phyloP scores from a whole-genome alignment of 345 rosid species.

The Eutrema heterophyllum region DNA sequence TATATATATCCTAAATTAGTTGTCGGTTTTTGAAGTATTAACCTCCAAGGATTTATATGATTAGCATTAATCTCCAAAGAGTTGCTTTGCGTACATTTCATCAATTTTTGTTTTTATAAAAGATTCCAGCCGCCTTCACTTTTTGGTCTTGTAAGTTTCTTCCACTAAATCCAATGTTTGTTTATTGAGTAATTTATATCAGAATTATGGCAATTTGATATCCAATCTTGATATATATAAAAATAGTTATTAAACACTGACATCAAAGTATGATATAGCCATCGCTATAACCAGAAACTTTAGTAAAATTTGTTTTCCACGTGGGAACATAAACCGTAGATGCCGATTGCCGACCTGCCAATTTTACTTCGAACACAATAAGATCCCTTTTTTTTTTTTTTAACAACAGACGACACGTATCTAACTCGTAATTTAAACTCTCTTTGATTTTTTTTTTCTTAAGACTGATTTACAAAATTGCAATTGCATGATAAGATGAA shows the following conservation, averaged over 20 bases:
- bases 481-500: neutral
- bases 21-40: too few species aligned
- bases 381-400: neutral
- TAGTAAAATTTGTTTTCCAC: neutral
- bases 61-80: too few species aligned
- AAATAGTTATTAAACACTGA: constrained; percentile 2
- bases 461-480: neutral
- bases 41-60: too few species aligned
- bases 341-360: constrained; percentile 22
- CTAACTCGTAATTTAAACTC: neutral
- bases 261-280: neutral
- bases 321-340: constrained; percentile 23
- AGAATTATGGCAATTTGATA: neutral
- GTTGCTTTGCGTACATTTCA: too few species aligned
- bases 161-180: neutral
- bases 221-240: too few species aligned
- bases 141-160: neutral
- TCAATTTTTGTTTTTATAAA: too few species aligned
- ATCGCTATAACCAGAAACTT: neutral
- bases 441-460: neutral
- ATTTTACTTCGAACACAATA: constrained; percentile 5
- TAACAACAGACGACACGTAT: constrained; percentile 1
- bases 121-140: neutral
- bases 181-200: neutral
- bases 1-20: too few species aligned